Evolutionary conservation across 345 rosid species (phyloP), one percentile per base, ranked within the genome.

Genomic region (Eutrema yunnanense): DNA sequence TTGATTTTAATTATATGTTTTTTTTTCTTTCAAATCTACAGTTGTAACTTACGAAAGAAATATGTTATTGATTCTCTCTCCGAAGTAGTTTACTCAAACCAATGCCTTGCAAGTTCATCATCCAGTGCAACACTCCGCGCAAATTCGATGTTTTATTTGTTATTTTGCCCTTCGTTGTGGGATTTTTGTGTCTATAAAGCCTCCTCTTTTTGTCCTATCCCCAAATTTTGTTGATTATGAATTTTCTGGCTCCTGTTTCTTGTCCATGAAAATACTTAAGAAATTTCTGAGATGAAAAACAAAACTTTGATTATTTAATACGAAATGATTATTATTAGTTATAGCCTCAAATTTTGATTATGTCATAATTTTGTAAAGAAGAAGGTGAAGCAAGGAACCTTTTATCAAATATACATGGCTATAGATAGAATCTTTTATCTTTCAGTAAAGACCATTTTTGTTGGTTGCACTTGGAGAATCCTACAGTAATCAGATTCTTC

Each of bases 171-270:
- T 14, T 40, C 47, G 52, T 73, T 29, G 57, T 68, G 56, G 49
- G 64, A 52, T 61, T 32, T 61, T 32, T 75, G 34, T 75, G 47
- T 69, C 43, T 69, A 75, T 57, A 66, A 53, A 56, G 65, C 65
- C 33, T 12, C 36, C 9, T 6, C 9, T 14, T 44, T 29, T 34
- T 56, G 61, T 32, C 36, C 8, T 29, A 30, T 58, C 62, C 67
- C 73, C 55, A 55, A 69, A 51, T 76, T 76, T 76, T 76, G 65
- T 51, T 54, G 13, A 29, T 61, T 75, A 2, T 46, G 51, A 58
- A 44, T 6, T 68, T 8, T 0, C 6, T 67, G 50, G 14, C 36
- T 50, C 9, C 2, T 67, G 14, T 53, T 50, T 51, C 7, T 66
- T 42, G 51, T 48, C 44, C 72, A 65, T 48, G 48, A n/a, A 40